Percentiles rank a stretch among this genome's conserved stretches.
These are phyloP conservation scores for Insectozyma bohioensis DNA, from an alignment of 1,139 yeast species.

Conservation along the genomic window DNA sequence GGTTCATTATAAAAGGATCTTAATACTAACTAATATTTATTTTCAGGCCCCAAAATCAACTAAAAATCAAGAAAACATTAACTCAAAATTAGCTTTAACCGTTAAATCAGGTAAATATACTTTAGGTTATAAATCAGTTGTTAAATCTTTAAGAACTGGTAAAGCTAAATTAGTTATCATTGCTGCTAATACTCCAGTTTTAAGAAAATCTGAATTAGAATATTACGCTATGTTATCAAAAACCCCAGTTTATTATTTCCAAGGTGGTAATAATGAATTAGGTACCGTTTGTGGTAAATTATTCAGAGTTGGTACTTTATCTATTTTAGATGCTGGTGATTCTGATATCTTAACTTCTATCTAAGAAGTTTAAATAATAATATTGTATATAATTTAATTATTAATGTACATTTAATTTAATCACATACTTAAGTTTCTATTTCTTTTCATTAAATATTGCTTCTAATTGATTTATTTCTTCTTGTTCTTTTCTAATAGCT, in stretches of 20 bases:
- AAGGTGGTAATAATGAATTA: conserved; percentile 99
- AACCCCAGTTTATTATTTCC: conserved; percentile 98
- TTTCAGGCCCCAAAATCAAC: conserved; percentile 83
- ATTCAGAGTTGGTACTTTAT: conserved; percentile 98
- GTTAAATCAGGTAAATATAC: conserved; percentile 99
- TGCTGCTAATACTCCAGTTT: conserved; percentile 99
- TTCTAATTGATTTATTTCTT: conserved; percentile 34
- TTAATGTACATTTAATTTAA: conserved; percentile 8
- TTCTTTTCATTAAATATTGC: conserved; percentile 22
- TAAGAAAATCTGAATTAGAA: conserved; percentile 99
- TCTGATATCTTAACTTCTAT: conserved; percentile 86
- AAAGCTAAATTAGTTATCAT: conserved; percentile 98
- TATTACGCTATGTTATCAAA: conserved; percentile 99
- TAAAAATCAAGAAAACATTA: conserved; percentile 89
- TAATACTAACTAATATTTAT: conserved; percentile 3
- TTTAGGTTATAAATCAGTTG: conserved; percentile 99
- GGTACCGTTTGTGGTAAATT: conserved; percentile 99
- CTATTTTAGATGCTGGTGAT: conserved; percentile 99
- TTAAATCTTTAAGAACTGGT: conserved; percentile 98
- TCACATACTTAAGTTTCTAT: conserved; percentile 14
- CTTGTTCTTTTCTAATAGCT: conserved; percentile 33
- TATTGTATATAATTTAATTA: conserved; percentile 6
- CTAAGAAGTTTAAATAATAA: conserved; percentile 17
- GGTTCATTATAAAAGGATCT: not conserved
- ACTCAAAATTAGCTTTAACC: conserved; percentile 97